A percentile compares a stretch with the other conserved stretches of the same genome.
phyloP scores from a whole-genome alignment of 2,329 filamentous ascomycete species.

The Epicoccum nigrum region DNA sequence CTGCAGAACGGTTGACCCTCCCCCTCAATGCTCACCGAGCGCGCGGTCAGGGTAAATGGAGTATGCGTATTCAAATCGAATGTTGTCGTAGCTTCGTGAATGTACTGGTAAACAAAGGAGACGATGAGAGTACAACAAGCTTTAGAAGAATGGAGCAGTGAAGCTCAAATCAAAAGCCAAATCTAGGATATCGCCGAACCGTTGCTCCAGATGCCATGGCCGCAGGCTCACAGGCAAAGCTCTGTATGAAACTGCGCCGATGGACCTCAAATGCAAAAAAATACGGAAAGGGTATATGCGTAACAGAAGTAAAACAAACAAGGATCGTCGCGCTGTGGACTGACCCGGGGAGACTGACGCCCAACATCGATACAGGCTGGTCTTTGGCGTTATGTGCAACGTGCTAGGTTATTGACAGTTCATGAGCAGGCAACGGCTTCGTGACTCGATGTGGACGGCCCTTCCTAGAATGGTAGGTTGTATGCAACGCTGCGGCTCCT shows the following conservation, averaged over 20 bases:
- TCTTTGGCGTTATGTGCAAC: neutral
- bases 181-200: slow-evolving; percentile 41
- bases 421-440: slow-evolving; percentile 8
- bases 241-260: slow-evolving; percentile 18
- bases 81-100: slow-evolving; percentile 29
- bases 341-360: slow-evolving; percentile 17
- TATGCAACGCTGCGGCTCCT: slow-evolving; percentile 13
- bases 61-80: slow-evolving; percentile 19
- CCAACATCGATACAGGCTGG: slow-evolving; percentile 8
- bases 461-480: slow-evolving; percentile 14
- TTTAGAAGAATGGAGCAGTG: slow-evolving; percentile 26
- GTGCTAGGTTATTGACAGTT: slow-evolving; percentile 5
- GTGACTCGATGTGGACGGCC: slow-evolving; percentile 15
- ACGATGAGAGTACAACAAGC: slow-evolving; percentile 19
- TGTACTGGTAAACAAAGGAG: slow-evolving; percentile 20
- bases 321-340: slow-evolving; percentile 16
- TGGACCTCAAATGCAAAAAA: slow-evolving; percentile 22
- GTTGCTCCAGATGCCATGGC: slow-evolving; percentile 26
- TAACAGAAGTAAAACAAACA: slow-evolving; percentile 18
- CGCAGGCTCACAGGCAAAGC: slow-evolving; percentile 18
- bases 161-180: slow-evolving; percentile 32
- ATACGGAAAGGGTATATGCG: slow-evolving; percentile 35
- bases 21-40: slow-evolving; percentile 11
- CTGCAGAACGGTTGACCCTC: slow-evolving; percentile 11
- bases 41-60: slow-evolving; percentile 20